Base-by-base conservation (phyloP, 2,329 filamentous ascomycete species). In the Pestalotiopsis sp. region DNA sequence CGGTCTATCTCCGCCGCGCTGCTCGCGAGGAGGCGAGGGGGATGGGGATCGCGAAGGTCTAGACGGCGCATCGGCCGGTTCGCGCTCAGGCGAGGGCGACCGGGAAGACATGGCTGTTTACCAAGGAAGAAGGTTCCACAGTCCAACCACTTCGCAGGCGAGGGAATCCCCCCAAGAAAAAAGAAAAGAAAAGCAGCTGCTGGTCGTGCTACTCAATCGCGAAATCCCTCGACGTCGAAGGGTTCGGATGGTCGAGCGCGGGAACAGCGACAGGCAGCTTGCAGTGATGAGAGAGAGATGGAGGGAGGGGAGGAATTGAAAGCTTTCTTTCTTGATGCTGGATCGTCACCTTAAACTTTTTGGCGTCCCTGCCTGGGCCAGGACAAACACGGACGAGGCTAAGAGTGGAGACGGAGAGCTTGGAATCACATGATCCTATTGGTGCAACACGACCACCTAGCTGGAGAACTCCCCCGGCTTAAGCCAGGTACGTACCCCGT, bases 21-120 rank as follows among this genome's bases (percentile, higher is more conserved):
- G 31, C 27, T 75, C 78, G 62, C 75, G 77, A 61, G 74, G 77
- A 17, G 78, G 77, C 27, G 78, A 78, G 57, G 72, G 77, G 64
- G 75, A 70, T 59, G 72, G 77, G 63, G 75, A 70, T 59, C 61
- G 41, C 27, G 59, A 62, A 20, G 59, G 25, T 39, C 31, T 31
- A 20, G 59, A 62, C 36, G 59, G 27, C 59, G 36, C 17, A 39
- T 27, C 59, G 5, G 59, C 27, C n/a, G 12, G 27, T n/a, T 62
- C 59, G 11, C 25, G 59, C 25, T 20, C 14, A 14, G 59, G 59
- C n/a, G 59, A 62, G 20, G 59, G 59, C 25, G 59, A 62, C 36
- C 31, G 27, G 36, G 59, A 62, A 62, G 59, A 36, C 59, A 62
- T 62, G 59, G 59, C 31, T 39, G 27, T 39, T 39, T 62, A 36